These are phyloP conservation scores for Fragaria nilgerrensis DNA, from an alignment of 306 rosid genomes.

Conservation along the genomic window DNA sequence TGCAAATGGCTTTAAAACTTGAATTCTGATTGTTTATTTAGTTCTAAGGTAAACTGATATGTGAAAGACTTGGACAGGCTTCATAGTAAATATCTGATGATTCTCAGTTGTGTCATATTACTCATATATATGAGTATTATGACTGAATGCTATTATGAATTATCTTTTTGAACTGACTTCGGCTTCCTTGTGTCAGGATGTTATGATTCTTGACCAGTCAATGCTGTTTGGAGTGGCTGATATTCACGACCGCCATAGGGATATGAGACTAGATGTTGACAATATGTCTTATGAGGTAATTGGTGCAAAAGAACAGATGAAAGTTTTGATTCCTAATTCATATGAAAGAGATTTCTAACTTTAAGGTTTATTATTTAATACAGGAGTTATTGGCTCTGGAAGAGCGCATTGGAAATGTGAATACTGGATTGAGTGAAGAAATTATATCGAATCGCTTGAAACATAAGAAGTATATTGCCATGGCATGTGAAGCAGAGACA, in stretches of 20 bases:
- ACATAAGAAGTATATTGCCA: conserved; percentile 44
- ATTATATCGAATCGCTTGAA: conserved; percentile 48
- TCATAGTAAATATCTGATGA: not conserved
- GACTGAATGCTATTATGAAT: conserved; percentile 5
- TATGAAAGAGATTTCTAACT: not conserved
- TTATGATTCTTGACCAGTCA: conserved; percentile 89
- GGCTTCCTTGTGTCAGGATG: conserved; percentile 60
- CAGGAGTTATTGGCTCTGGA: conserved; percentile 93
- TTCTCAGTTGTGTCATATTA: not conserved
- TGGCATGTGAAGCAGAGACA: conserved; percentile 43
- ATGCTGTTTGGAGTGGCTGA: conserved; percentile 83
- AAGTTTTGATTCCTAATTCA: not conserved
- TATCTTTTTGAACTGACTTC: not conserved
- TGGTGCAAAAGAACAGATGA: not conserved
- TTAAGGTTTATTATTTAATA: conserved; percentile 10
- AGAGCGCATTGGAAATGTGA: conserved; percentile 96
- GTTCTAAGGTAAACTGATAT: not conserved
- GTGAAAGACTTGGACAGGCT: not conserved
- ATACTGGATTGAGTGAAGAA: conserved; percentile 86
- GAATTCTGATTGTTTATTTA: not conserved
- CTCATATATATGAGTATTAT: not conserved
- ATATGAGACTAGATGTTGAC: conserved; percentile 97
- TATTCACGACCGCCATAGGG: conserved; percentile 86
- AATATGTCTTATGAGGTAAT: conserved; percentile 97
- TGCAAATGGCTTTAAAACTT: not conserved